Conservation (phyloP, 768 basidiomycete genomes). For the Collybiopsis luxurians region DNA sequence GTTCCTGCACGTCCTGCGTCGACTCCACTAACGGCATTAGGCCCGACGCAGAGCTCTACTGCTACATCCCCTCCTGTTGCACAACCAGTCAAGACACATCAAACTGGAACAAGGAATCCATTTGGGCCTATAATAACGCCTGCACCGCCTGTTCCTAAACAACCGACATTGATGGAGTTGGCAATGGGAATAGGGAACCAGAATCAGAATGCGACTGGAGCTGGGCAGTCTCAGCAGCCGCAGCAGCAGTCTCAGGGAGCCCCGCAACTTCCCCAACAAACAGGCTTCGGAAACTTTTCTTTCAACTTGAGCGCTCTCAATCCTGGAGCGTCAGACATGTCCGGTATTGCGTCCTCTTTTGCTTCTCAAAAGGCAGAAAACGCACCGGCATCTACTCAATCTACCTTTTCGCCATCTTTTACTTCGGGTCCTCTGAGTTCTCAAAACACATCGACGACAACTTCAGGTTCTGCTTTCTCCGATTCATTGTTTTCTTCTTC, state of each 20-base stretch:
- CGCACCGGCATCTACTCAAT: slow-evolving; percentile 7
- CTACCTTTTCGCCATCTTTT: slow-evolving; percentile 11
- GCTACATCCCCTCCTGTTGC: slow-evolving; percentile 40
- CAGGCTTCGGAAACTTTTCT: slow-evolving; percentile 27
- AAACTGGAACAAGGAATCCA: slow-evolving; percentile 94
- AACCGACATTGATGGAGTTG: slow-evolving; percentile 80
- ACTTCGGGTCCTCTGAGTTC: slow-evolving; percentile 20
- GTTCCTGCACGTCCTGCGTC: slow-evolving; percentile 65
- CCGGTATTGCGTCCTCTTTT: slow-evolving; percentile 76
- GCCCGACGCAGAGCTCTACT: slow-evolving; percentile 14
- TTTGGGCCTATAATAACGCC: slow-evolving; percentile 73
- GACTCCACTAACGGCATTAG: slow-evolving; percentile 57
- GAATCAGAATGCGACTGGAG: slow-evolving; percentile 1
- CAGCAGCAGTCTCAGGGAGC: slow-evolving; percentile 11
- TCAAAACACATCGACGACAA: slow-evolving; percentile 33
- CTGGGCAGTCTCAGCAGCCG: slow-evolving; percentile 13
- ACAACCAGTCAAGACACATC: slow-evolving; percentile 78
- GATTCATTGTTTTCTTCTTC: slow-evolving; percentile 46
- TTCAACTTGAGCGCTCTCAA: slow-evolving; percentile 40
- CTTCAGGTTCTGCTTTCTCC: slow-evolving; percentile 43
- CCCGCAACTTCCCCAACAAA: slow-evolving; percentile 16
- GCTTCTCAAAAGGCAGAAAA: slow-evolving; percentile 36
- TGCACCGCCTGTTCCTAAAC: slow-evolving; percentile 68
- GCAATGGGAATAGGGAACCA: slow-evolving; percentile 44
- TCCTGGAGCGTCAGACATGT: slow-evolving; percentile 53